Percentiles rank a stretch among this genome's conserved stretches.
phyloP scores from a whole-genome alignment of 164 flowering plant genomes.

The Umbellularia californica region DNA sequence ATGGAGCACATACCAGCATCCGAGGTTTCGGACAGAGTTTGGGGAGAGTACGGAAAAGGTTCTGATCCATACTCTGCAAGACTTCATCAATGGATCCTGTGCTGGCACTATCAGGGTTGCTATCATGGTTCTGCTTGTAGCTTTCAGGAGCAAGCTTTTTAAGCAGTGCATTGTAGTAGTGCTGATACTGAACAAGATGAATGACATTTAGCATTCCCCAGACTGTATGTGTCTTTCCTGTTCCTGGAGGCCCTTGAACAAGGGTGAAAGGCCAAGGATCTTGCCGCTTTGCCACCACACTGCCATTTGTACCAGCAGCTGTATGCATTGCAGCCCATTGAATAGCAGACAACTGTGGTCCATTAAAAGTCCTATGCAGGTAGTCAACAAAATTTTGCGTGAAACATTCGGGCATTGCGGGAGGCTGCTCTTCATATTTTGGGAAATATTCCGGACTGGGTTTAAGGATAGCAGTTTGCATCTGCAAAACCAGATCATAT shows the following conservation, averaged over 20 bases:
- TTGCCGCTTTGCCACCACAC: conserved; percentile 63
- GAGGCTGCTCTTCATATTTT: conserved; percentile 82
- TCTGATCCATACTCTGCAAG: conserved; percentile 90
- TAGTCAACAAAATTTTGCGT: conserved; percentile 78
- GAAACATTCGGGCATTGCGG: conserved; percentile 98
- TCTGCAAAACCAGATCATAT: conserved; percentile 33
- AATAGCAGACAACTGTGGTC: conserved; percentile 87
- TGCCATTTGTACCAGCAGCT: conserved; percentile 82
- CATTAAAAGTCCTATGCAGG: conserved; percentile 70
- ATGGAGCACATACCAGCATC: conserved; percentile 98
- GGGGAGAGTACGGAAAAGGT: conserved; percentile 83
- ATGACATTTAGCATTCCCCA: conserved; percentile 99
- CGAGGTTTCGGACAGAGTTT: conserved; percentile 93
- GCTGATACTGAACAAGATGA: conserved; percentile 96
- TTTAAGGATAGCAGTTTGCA: conserved; percentile 94
- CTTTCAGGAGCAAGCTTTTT: conserved; percentile 94
- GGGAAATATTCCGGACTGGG: conserved; percentile 96
- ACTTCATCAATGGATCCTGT: conserved; percentile 89
- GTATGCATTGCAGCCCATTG: conserved; percentile 99
- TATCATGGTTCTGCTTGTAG: conserved; percentile 67
- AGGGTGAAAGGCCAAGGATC: conserved; percentile 99
- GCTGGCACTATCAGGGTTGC: conserved; percentile 42
- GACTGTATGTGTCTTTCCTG: conserved; percentile 97
- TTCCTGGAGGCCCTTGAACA: conserved; percentile 99
- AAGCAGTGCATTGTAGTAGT: conserved; percentile 77